A percentile compares a stretch with the other conserved stretches of the same genome.
phyloP scores from a whole-genome alignment of 2,329 filamentous ascomycete genomes.

The Ceratocystis lukuohia region DNA sequence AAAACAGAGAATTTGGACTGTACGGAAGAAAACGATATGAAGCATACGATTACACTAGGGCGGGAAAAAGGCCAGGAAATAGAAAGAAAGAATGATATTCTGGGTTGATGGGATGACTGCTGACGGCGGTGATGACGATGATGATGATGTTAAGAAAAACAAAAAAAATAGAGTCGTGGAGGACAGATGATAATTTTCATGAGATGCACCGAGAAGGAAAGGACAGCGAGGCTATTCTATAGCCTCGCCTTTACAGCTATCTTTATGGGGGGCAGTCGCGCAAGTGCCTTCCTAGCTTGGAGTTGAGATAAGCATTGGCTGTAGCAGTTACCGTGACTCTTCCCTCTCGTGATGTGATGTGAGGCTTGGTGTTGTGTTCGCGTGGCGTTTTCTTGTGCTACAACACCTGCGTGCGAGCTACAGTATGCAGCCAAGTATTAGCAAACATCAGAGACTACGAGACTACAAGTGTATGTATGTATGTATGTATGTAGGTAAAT shows the following conservation, averaged over 20 bases:
- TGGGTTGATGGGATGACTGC: neutral
- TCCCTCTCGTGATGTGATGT: neutral
- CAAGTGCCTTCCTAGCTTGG: neutral
- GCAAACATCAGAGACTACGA: too few relatives aligned
- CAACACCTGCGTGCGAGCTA: neutral
- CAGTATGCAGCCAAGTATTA: neutral
- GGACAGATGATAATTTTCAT: neutral
- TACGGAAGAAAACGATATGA: neutral
- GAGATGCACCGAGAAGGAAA: neutral
- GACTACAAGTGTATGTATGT: too few relatives aligned
- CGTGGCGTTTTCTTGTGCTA: slow-evolving; percentile 2
- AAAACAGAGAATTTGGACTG: neutral
- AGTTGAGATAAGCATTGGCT: neutral
- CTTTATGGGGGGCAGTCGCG: neutral
- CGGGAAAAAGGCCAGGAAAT: too few relatives aligned
- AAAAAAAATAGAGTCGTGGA: too few relatives aligned
- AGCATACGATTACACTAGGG: too few relatives aligned
- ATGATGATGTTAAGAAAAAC: too few relatives aligned
- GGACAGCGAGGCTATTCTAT: neutral
- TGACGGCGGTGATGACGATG: too few relatives aligned
- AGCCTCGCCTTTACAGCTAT: neutral
- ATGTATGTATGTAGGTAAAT: neutral
- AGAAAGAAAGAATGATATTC: neutral
- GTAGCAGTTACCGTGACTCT: neutral
- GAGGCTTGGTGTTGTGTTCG: neutral